phyloP scores from a whole-genome alignment of 2,329 filamentous ascomycete genomes.

The Cordyceps farinosa region DNA sequence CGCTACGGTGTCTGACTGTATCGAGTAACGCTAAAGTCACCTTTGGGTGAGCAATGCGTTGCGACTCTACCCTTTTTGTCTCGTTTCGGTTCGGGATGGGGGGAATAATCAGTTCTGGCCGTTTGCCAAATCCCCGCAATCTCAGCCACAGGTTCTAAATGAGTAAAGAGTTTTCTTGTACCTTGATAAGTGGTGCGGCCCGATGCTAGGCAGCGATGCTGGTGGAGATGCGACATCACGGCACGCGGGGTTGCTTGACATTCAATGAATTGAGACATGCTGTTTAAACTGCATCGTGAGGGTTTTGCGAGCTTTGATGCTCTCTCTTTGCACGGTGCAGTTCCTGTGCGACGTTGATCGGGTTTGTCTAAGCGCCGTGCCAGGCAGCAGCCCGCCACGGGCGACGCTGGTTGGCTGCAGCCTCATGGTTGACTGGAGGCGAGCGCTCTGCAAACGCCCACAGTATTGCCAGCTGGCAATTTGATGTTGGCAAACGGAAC shows the following conservation, averaged over 20 bases:
- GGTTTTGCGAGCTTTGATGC: background rate
- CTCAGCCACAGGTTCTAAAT: background rate
- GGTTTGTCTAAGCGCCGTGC: background rate
- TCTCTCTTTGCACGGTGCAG: background rate
- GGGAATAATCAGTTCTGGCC: background rate
- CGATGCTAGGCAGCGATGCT: background rate
- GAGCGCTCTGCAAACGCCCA: background rate
- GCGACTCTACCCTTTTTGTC: background rate
- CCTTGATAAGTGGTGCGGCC: background rate
- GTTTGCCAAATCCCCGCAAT: background rate
- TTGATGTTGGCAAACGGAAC: background rate
- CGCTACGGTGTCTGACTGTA: background rate
- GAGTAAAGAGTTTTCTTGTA: background rate
- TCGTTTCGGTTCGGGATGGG: background rate
- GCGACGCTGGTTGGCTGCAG: conserved; percentile 2
- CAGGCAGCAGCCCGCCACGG: conserved; percentile 7
- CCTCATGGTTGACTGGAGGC: background rate
- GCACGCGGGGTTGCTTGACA: no score
- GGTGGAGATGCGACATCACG: background rate
- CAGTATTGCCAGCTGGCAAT: background rate
- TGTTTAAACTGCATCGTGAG: background rate
- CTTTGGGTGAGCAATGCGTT: background rate
- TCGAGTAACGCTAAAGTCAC: background rate
- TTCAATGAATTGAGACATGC: background rate
- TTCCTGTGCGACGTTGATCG: background rate